phyloP scores from a whole-genome alignment of 768 basidiomycete genomes.

The Mrakia hoshinonis region DNA sequence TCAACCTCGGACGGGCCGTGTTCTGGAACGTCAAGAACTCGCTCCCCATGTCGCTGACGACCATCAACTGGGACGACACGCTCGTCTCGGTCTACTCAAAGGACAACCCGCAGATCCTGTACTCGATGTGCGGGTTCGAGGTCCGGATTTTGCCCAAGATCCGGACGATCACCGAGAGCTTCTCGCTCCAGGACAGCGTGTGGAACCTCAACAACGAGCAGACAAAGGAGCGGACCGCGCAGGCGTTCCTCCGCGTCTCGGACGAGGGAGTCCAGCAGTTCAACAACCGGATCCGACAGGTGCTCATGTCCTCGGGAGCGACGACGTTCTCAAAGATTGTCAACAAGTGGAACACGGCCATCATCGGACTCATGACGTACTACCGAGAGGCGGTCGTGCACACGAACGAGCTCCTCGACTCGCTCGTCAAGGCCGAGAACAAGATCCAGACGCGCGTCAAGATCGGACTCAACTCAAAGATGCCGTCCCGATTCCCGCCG shows the following conservation, averaged over 20 bases:
- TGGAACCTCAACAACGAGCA: slow-evolving; percentile 86
- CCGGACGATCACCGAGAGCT: slow-evolving; percentile 90
- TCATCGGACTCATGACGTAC: slow-evolving; percentile 95
- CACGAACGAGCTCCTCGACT: slow-evolving; percentile 89
- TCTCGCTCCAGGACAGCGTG: slow-evolving; percentile 61
- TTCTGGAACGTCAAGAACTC: slow-evolving; percentile 99
- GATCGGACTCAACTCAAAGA: slow-evolving; percentile 98
- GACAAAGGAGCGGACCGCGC: slow-evolving; percentile 93
- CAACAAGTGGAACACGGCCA: slow-evolving; percentile 74
- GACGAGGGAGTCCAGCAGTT: slow-evolving; percentile 94
- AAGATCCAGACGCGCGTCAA: slow-evolving; percentile 99
- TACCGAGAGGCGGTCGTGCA: slow-evolving; percentile 96
- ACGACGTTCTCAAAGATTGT: slow-evolving; percentile 99
- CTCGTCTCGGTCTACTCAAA: slow-evolving; percentile 95
- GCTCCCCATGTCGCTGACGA: slow-evolving; percentile 86
- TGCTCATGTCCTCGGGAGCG: slow-evolving; percentile 96
- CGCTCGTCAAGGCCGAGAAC: slow-evolving; percentile 86
- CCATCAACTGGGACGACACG: slow-evolving; percentile 72
- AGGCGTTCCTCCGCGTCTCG: slow-evolving; percentile 94
- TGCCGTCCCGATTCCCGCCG: slow-evolving; percentile 98
- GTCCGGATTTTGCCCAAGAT: slow-evolving; percentile 95
- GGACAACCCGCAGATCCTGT: slow-evolving; percentile 92
- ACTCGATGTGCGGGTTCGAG: slow-evolving; percentile 99
- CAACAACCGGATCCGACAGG: slow-evolving; percentile 86
- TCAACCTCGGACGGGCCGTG: slow-evolving; percentile 93